Base-by-base conservation (phyloP, 148 eudicot genomes). In the Diospyros lotus region DNA sequence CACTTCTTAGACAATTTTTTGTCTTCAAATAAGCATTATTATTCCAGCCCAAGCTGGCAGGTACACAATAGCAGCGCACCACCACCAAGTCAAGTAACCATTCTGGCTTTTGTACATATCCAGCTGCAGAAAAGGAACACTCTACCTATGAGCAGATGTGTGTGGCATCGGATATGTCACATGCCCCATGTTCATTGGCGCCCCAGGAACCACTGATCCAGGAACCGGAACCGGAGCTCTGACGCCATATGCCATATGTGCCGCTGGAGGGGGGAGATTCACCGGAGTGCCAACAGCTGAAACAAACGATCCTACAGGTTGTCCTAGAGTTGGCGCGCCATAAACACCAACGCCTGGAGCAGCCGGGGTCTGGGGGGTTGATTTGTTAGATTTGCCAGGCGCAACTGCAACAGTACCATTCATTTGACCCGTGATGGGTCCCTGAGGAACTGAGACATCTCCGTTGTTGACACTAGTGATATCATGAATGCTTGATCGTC, bases 271-370 rank as follows among this genome's bases (percentile, higher is more conserved):
- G n/a, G n/a, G n/a, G 13, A 76, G 72, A 71, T 77, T 79, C 14
- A 80, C 81, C 1, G 86, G 80, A 44, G 83, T 80, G 14, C 86
- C 86, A 28, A 85, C 82, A 0, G 87, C 91, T 55, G 91, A 80
- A 68, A 81, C 90, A 48, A 82, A 69, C 3, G 90, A 83, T 63
- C 86, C 83, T 45, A 87, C 73, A 28, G 94, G 89, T 54, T 89
- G 93, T 41, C 93, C 93, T 5, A 87, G 82, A 15, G 86, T 76
- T 28, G 90, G 85, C 63, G 83, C 72, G 40, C 86, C 86, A 70
- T 86, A 88, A 15, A 86, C 73, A 53, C 76, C 80, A 10, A 80
- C 80, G 52, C 79, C 84, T 4, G 83, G 67, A 10, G 59, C 64
- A 13, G 68, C 50, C 13, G 80, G 51, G 1, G 74, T 77, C 68